Evolutionary conservation across 2,329 filamentous ascomycete species (phyloP).

Genomic region (Claviceps maximensis): DNA sequence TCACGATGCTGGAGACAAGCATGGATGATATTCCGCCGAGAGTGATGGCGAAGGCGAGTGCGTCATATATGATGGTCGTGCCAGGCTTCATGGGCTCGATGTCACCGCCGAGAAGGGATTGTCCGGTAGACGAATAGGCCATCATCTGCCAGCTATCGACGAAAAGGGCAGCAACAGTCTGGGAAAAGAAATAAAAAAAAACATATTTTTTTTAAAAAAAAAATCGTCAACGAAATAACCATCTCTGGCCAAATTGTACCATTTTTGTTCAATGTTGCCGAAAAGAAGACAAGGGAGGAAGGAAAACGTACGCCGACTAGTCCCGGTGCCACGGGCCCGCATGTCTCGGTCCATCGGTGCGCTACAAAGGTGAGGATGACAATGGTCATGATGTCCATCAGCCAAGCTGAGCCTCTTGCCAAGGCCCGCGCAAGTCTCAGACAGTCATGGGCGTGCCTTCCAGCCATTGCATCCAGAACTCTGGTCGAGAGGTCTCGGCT

Average conservation of each 20-base stretch:
- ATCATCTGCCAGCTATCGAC: slow-evolving; percentile 25
- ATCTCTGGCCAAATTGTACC: no score
- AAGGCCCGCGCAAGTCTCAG: slow-evolving; percentile 11
- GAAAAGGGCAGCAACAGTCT: slow-evolving; percentile 18
- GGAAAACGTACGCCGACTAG: slow-evolving; percentile 19
- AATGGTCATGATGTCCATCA: slow-evolving; percentile 18
- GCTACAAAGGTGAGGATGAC: slow-evolving; percentile 19
- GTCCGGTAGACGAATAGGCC: slow-evolving; percentile 13
- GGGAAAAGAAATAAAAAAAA: not conserved
- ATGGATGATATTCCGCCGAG: slow-evolving; percentile 23
- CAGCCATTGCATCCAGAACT: no score
- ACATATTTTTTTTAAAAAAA: no score
- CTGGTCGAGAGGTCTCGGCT: no score
- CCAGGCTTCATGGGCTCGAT: slow-evolving; percentile 15
- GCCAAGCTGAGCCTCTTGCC: slow-evolving; percentile 18
- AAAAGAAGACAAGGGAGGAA: no score
- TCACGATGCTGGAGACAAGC: slow-evolving; percentile 13
- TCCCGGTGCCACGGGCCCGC: slow-evolving; percentile 17
- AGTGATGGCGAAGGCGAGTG: slow-evolving; percentile 20
- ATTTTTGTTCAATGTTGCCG: no score
- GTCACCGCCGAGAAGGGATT: slow-evolving; percentile 7
- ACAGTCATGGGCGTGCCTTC: slow-evolving; percentile 2
- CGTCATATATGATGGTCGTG: slow-evolving; percentile 19
- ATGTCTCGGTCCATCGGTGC: slow-evolving; percentile 18
- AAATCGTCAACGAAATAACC: not conserved